Evolutionary conservation across 345 rosid species (phyloP).

Genomic region (Cardamine resedifolia): DNA sequence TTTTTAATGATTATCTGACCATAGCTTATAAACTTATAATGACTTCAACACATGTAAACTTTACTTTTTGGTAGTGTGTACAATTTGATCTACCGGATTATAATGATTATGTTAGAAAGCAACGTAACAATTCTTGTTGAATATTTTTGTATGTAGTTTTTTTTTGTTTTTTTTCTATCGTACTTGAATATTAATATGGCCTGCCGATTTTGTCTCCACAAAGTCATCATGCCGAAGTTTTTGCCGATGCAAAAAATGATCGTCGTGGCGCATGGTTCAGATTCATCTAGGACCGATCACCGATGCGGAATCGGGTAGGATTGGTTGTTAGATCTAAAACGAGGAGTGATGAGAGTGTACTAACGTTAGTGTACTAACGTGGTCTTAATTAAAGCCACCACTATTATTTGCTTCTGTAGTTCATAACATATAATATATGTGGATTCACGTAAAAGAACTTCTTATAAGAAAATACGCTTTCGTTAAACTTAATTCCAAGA

Average conservation of each 20-base stretch:
- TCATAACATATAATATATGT: neutral
- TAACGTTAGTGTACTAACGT: constrained; percentile 25
- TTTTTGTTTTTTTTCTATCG: constrained; percentile 1
- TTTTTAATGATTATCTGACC: constrained; percentile 18
- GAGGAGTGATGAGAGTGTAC: constrained; percentile 38
- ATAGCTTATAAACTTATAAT: neutral
- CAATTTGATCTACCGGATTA: constrained; percentile 16
- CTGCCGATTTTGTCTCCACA: constrained; percentile 22
- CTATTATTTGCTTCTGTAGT: neutral
- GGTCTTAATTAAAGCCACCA: constrained; percentile 15
- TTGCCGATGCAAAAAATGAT: constrained; percentile 9
- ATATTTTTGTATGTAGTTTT: constrained; percentile 12
- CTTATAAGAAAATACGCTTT: neutral
- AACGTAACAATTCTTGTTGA: constrained; percentile 19
- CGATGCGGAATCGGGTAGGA: constrained; percentile 30
- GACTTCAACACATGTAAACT: constrained; percentile 11
- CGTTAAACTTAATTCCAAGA: neutral
- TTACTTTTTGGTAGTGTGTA: constrained; percentile 12
- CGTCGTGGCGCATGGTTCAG: constrained; percentile 28
- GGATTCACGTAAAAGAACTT: neutral
- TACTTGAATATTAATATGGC: constrained; percentile 22
- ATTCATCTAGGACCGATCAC: neutral
- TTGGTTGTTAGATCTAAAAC: constrained; percentile 24
- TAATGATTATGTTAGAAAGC: constrained; percentile 29
- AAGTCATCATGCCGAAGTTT: constrained; percentile 44